Evolutionary conservation across 768 basidiomycete species (phyloP), one percentile per base, ranked within the genome.

Genomic region (Podaxis pistillaris): DNA sequence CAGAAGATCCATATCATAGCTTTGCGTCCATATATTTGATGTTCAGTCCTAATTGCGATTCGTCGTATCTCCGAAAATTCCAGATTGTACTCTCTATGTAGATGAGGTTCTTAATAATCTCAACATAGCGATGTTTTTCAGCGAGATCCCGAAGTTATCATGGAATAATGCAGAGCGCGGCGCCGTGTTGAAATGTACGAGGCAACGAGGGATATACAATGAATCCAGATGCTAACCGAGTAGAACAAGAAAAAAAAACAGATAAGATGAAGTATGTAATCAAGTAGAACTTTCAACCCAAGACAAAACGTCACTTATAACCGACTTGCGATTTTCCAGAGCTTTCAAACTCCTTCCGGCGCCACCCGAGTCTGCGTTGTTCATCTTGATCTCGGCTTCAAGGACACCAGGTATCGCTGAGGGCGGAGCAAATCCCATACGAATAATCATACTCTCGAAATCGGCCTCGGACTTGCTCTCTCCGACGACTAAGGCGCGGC

Each of bases 241-340:
- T n/a, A 46, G 19, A 46, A 44, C 2, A 46, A 19, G 7, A 19
- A 6, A 46, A 44, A 44, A 44, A 7, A 1, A 19, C 4, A 9
- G 5, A 46, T 19, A 6, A 1, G 44, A 19, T n/a, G 44, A 46
- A 46, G 0, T 46, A 19, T 8, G 2, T 8, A 41, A 41, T 41
- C 17, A 41, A 56, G 59, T 53, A 53, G 59, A 53, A 30, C 24
- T 60, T 28, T 60, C 37, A 53, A 60, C 59, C 59, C 59, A 60
- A 26, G 59, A 44, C 24, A 60, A 41, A 24, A 60, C 50, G 17
- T 60, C 40, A 4, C 40, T 60, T 51, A 60, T 53, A 17, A 60
- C 38, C 28, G 51, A 60, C 15, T 60, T 51, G 2, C 59, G 59
- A 15, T 51, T 60, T 38, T 28, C 28, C 13, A 8, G 3, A 41